A percentile compares a stretch with the other conserved stretches of the same genome.
phyloP scores from a whole-genome alignment of 495 filamentous ascomycete species.

The Hyaloscypha hepaticicola region DNA sequence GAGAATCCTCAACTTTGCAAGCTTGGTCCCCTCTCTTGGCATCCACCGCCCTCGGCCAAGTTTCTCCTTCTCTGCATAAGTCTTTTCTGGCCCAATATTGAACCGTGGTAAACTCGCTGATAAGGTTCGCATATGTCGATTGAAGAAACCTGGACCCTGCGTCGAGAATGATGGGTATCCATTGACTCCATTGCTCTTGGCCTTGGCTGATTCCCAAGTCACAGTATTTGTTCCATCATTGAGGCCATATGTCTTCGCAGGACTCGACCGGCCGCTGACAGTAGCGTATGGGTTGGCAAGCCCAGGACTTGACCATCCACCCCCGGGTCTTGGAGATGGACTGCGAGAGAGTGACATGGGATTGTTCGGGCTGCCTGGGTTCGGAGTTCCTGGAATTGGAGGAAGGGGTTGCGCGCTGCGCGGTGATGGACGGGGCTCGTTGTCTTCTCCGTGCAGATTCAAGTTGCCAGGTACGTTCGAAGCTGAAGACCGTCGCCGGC shows the following conservation, averaged over 20 bases:
- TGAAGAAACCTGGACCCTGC: constrained; percentile 77
- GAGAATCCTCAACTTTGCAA: constrained; percentile 25
- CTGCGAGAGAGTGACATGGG: constrained; percentile 83
- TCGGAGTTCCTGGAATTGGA: constrained; percentile 25
- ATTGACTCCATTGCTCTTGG: constrained; percentile 70
- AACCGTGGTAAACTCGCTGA: constrained; percentile 76
- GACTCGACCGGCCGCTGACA: constrained; percentile 67
- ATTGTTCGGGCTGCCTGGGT: constrained; percentile 43
- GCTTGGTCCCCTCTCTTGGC: constrained; percentile 40
- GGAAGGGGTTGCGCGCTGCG: constrained; percentile 21
- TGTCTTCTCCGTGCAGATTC: constrained; percentile 11
- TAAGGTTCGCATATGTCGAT: constrained; percentile 70
- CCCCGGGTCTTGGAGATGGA: constrained; percentile 75
- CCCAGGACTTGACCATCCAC: constrained; percentile 86
- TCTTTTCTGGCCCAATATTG: constrained; percentile 37
- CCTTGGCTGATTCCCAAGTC: constrained; percentile 78
- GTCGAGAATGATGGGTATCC: constrained; percentile 80
- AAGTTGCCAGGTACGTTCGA: constrained; percentile 25
- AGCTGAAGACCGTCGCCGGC: constrained; percentile 30
- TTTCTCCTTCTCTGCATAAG: constrained; percentile 77
- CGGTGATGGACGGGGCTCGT: not conserved
- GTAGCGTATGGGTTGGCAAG: constrained; percentile 56
- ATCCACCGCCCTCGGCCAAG: constrained; percentile 44
- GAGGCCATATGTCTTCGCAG: constrained; percentile 43
- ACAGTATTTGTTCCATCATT: constrained; percentile 56